Evolutionary conservation across 257 asterid genomes (phyloP).

Genomic region (Solanum infundibuliforme): DNA sequence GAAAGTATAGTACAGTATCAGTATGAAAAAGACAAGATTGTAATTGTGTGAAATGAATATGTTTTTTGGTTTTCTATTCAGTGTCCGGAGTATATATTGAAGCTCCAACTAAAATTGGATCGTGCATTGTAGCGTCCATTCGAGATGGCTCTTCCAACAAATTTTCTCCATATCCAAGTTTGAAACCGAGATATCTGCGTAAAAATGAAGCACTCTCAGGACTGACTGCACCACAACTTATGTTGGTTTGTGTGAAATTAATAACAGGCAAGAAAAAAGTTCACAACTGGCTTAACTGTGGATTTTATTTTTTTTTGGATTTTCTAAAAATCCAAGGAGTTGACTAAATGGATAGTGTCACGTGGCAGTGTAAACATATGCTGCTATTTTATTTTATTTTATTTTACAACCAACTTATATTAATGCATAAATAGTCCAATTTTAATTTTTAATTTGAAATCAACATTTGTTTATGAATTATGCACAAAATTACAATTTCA

Average conservation of each 20-base stretch:
- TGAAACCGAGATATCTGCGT: fast-evolving
- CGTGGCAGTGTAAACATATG: neutral
- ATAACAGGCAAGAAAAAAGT: slow-evolving; percentile 13
- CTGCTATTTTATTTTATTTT: neutral
- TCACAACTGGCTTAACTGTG: slow-evolving; percentile 11
- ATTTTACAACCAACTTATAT: no score
- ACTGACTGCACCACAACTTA: no score
- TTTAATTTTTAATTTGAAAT: no score
- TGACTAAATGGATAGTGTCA: slow-evolving; percentile 19
- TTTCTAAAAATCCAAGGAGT: slow-evolving; percentile 38
- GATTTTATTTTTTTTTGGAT: neutral
- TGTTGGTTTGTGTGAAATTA: fast-evolving
- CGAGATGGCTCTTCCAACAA: fast-evolving
- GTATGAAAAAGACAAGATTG: neutral
- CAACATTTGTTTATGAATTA: no score
- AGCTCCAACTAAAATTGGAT: fast-evolving
- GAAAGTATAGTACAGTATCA: neutral
- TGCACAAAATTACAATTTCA: no score
- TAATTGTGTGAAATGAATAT: neutral
- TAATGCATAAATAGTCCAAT: neutral
- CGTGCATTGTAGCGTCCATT: fast-evolving
- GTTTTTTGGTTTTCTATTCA: no score
- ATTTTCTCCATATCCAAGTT: no score
- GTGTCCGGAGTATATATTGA: no score
- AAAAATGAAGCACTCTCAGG: no score